Conservation (phyloP, 2,329 filamentous ascomycete genomes). For the Zopfia rhizophila region DNA sequence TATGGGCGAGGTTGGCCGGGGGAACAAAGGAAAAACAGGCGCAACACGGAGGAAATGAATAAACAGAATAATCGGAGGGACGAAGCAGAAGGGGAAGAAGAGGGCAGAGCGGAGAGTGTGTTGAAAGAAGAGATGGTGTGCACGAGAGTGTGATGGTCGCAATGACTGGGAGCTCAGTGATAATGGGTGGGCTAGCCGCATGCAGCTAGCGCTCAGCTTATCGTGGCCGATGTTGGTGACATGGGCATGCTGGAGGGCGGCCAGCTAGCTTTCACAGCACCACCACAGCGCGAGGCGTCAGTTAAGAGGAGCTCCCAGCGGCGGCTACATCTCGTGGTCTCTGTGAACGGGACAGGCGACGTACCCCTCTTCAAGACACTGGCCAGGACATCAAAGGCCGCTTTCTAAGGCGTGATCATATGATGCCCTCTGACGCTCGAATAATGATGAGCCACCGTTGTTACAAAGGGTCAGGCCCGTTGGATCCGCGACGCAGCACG, state of each 20-base stretch:
- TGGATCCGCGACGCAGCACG: no score
- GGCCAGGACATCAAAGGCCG: conserved; percentile 9
- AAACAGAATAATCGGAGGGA: conserved; percentile 12
- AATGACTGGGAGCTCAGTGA: not conserved
- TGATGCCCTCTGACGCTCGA: conserved; percentile 22
- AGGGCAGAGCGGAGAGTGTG: not conserved
- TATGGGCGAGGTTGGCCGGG: conserved; percentile 1
- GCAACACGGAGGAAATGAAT: conserved; percentile 14
- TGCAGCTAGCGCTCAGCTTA: not conserved
- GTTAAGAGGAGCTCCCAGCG: no score
- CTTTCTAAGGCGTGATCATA: conserved; percentile 27
- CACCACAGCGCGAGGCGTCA: not conserved
- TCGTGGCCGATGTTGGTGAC: conserved; percentile 1
- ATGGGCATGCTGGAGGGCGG: not conserved
- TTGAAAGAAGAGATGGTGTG: not conserved
- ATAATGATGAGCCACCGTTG: conserved; percentile 35
- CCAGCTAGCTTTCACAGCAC: no score
- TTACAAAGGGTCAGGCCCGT: no score
- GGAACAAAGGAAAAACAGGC: conserved; percentile 12
- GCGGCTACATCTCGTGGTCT: no score
- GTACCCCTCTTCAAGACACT: no score
- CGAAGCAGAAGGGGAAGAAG: conserved; percentile 21
- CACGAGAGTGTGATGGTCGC: conserved; percentile 4
- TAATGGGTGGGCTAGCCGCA: not conserved
- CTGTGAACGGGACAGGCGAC: no score